Evolutionary conservation across 306 rosid species (phyloP).

Genomic region (Dryas octopetala): DNA sequence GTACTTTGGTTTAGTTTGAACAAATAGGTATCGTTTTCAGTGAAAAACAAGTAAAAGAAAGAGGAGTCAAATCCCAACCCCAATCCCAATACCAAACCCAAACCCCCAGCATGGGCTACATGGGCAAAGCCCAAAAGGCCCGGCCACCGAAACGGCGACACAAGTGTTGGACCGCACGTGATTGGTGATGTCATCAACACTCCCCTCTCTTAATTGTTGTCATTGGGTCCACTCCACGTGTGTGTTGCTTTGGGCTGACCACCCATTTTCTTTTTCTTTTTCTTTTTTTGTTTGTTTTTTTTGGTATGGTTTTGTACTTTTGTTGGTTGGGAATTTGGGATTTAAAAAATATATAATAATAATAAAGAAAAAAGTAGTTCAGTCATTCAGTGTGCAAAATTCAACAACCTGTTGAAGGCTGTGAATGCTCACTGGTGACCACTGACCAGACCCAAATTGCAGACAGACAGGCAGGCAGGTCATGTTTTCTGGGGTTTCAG

Average conservation of each 20-base stretch:
- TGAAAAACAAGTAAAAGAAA: neutral
- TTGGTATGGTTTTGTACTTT: neutral
- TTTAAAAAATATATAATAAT: neutral
- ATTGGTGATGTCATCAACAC: slow-evolving; percentile 4
- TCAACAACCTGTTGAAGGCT: neutral
- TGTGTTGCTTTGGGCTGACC: slow-evolving; percentile 31
- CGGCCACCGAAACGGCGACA: slow-evolving; percentile 59
- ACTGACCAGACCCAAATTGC: slow-evolving; percentile 31
- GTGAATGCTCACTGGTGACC: neutral
- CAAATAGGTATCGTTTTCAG: neutral
- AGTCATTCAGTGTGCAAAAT: neutral
- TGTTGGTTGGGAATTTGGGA: neutral
- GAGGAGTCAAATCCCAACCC: slow-evolving; percentile 29
- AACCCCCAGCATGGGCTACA: slow-evolving; percentile 28
- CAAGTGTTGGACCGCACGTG: slow-evolving; percentile 53
- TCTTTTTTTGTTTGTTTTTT: neutral
- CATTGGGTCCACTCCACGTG: slow-evolving; percentile 39
- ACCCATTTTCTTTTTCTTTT: neutral
- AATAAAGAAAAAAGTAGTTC: neutral
- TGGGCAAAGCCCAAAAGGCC: slow-evolving; percentile 31
- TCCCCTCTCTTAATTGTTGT: neutral
- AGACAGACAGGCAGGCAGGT: slow-evolving; percentile 8
- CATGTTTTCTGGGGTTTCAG: slow-evolving; percentile 53
- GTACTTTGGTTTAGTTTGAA: neutral
- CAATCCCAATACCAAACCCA: slow-evolving; percentile 6